Conservation (phyloP, 257 asterid species). For the Nicotiana benthamiana region DNA sequence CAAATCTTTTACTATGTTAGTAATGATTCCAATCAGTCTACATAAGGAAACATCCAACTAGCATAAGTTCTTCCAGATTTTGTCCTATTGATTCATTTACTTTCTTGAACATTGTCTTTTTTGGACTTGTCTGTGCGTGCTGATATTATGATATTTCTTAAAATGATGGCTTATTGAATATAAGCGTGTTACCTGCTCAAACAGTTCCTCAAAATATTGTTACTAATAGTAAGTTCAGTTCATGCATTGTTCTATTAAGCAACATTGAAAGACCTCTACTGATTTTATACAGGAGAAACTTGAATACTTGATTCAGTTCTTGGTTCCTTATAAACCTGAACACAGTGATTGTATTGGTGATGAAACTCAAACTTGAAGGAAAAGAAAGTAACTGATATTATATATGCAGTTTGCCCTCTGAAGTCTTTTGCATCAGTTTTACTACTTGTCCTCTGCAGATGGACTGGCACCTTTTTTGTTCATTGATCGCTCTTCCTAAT, state of each 20-base stretch:
- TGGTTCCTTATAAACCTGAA: not conserved
- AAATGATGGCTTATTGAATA: not conserved
- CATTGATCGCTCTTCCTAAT: not conserved
- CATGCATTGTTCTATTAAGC: not conserved
- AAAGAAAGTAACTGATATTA: not conserved
- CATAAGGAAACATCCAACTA: not conserved
- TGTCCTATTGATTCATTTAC: not conserved
- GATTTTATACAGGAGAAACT: not conserved
- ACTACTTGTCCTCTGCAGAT: not conserved
- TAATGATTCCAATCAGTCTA: conserved; percentile 10
- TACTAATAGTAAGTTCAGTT: not conserved
- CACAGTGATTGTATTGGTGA: not conserved
- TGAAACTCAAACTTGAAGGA: not conserved
- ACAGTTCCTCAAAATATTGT: not conserved
- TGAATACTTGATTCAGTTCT: not conserved
- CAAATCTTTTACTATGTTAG: conserved; percentile 69
- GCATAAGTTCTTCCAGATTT: not conserved
- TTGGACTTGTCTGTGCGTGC: not conserved
- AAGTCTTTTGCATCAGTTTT: not conserved
- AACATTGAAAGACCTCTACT: not conserved
- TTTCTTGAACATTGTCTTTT: not conserved
- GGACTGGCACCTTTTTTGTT: not conserved
- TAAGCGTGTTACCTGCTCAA: not conserved
- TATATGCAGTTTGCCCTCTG: not conserved
- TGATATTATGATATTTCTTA: not conserved